A percentile compares a stretch with the other conserved stretches of the same genome.
These are phyloP conservation scores for Solanum peruvianum DNA, from an alignment of 257 asterid genomes.

Conservation along the genomic window DNA sequence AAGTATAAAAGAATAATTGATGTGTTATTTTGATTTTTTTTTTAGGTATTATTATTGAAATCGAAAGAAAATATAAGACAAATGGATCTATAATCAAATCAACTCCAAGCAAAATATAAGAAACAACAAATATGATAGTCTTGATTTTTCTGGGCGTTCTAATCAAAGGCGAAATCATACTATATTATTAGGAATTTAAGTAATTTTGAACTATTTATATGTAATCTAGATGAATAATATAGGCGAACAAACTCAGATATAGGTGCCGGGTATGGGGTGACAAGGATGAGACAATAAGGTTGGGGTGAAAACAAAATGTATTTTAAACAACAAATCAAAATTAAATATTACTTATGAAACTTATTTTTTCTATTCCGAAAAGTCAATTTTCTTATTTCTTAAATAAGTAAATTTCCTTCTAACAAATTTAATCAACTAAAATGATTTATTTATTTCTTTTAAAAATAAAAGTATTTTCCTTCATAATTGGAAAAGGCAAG, in stretches of 20 bases:
- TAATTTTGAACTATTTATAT: not conserved
- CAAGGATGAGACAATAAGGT: not conserved
- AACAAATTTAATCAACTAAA: not conserved
- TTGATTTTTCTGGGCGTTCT: not conserved
- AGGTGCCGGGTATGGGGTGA: not conserved
- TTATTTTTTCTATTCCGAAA: accelerated
- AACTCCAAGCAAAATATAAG: not conserved
- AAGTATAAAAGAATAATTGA: not conserved
- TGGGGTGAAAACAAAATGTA: not conserved
- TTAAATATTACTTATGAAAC: too few relatives aligned
- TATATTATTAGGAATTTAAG: not conserved
- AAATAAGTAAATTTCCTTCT: not conserved
- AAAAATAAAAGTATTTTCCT: not conserved
- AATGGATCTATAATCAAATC: not conserved
- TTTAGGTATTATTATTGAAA: not conserved
- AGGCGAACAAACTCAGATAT: not conserved
- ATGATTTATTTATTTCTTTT: too few relatives aligned
- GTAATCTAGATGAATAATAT: not conserved
- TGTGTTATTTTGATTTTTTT: not conserved
- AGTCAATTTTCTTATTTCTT: not conserved
- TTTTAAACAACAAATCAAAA: too few relatives aligned
- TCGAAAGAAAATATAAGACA: not conserved
- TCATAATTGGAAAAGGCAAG: not conserved
- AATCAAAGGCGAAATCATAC: not conserved
- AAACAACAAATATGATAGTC: not conserved